Percentiles rank a stretch among this genome's conserved stretches.
These are phyloP conservation scores for Fraxinus americana DNA, from an alignment of 257 asterid genomes.

Conservation along the genomic window DNA sequence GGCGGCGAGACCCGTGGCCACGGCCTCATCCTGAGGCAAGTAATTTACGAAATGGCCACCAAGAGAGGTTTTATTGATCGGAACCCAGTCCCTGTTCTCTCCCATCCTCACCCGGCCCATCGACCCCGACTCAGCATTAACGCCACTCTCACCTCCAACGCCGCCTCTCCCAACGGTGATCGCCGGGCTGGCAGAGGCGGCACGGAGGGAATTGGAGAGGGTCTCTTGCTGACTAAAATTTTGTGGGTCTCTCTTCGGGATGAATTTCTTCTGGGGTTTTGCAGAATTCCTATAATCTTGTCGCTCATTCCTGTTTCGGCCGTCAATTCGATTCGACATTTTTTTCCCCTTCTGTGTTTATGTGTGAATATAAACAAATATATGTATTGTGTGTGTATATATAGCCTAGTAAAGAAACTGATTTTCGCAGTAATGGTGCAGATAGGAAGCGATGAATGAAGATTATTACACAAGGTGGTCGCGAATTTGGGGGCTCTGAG, in stretches of 20 bases:
- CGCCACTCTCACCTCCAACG: conserved; percentile 9
- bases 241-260: conserved; percentile 52
- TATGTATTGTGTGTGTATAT: not conserved
- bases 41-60: conserved; percentile 70
- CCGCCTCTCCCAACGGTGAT: not conserved
- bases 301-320: conserved; percentile 35
- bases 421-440: too few relatives aligned
- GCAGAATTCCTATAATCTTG: conserved; percentile 34
- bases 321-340: conserved; percentile 63
- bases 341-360: not conserved
- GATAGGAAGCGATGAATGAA: too few relatives aligned
- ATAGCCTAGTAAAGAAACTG: not conserved
- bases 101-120: conserved; percentile 48
- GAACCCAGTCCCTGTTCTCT: conserved; percentile 51
- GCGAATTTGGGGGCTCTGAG: too few relatives aligned
- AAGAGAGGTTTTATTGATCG: conserved; percentile 27
- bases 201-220: conserved; percentile 56
- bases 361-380: too few relatives aligned
- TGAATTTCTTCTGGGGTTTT: conserved; percentile 49
- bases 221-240: conserved; percentile 49
- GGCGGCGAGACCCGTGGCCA: conserved; percentile 79
- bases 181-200: conserved; percentile 23
- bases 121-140: conserved; percentile 30
- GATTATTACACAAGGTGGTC: too few relatives aligned
- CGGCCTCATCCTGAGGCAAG: conserved; percentile 98